Evolutionary conservation across 1,139 yeast genomes (phyloP).

Genomic region (Diutina pseudorugosa): DNA sequence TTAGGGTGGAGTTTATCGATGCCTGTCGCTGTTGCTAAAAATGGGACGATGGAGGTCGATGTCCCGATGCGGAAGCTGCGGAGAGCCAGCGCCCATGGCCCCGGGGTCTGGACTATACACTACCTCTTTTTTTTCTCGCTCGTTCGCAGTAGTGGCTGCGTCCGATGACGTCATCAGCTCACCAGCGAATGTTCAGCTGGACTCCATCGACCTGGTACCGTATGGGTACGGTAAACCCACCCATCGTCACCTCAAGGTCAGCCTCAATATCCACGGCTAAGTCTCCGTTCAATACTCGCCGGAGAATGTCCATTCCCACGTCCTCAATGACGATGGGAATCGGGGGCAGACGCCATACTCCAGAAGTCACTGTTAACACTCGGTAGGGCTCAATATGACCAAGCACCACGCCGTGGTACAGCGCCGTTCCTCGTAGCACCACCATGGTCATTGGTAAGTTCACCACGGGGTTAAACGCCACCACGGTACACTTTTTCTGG

Average conservation of each 20-base stretch:
- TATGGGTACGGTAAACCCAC: conserved; percentile 24
- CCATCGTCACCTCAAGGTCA: conserved; percentile 23
- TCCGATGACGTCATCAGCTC: not conserved
- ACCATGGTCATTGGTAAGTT: conserved; percentile 29
- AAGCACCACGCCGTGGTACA: conserved; percentile 28
- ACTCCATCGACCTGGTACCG: conserved; percentile 32
- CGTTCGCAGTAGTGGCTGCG: too few species aligned
- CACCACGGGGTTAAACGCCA: conserved; percentile 37
- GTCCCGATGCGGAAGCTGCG: not conserved
- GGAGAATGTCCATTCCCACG: conserved; percentile 36
- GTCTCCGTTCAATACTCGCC: conserved; percentile 37
- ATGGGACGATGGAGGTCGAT: not conserved
- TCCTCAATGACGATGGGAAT: conserved; percentile 34
- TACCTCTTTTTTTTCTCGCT: too few species aligned
- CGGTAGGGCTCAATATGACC: conserved; percentile 32
- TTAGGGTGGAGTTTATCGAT: too few species aligned
- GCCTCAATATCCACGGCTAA: conserved; percentile 36
- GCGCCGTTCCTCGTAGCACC: conserved; percentile 33
- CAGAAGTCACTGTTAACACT: conserved; percentile 32
- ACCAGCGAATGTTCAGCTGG: conserved; percentile 20
- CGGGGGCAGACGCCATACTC: conserved; percentile 33
- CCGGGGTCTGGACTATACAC: not conserved
- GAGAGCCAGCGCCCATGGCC: not conserved
- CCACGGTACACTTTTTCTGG: conserved; percentile 38
- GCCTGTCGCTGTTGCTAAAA: too few species aligned